Base-by-base conservation (phyloP, 441 rosid species). In the Omphalea diandra region DNA sequence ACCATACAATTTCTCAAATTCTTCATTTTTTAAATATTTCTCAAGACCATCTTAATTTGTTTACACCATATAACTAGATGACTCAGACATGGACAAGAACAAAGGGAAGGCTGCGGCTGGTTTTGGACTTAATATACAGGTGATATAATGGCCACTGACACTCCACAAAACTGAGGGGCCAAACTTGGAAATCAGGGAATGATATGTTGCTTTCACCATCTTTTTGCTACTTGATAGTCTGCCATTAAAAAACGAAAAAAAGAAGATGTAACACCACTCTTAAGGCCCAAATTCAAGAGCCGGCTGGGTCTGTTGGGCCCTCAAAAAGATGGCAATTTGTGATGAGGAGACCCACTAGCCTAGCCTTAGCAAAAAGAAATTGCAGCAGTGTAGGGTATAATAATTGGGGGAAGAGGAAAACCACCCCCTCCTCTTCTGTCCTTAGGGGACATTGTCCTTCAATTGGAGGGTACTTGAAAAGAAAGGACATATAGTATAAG, bases 141-240 rank as follows among this genome's bases (percentile, higher is more conserved):
- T 52, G 41, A 0, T n/a, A 22, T 18, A 47, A n/a, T 4, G 53
- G 53, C 15, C 44, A 40, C 40, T 40, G 67, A 58, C 50, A 38
- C 40, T 49, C 46, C 29, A 54, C 44, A 20, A 49, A 14, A 35
- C 38, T 2, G 54, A 26, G 41, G 74, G 71, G 17, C 77, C 61
- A 24, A 58, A 70, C 56, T 14, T 17, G 0, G 41, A 49, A 59
- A 49, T 50, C 57, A 29, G 62, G 22, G 32, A 6, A 1, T 11
- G 52, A 52, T 10, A 44, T 2, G 69, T 79, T 63, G 78, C 76
- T 73, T 73, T 73, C 74, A 15, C 12, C 38, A 5, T 68, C 68
- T 71, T 76, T 75, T 52, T 20, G n/a, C 10, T 4, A 59, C 70
- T 68, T 49, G 65, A 53, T 27, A 38, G 55, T 35, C 18, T 35